Conservation (phyloP, 202 grass and related monocot genomes). For the Eragrostis tef region DNA sequence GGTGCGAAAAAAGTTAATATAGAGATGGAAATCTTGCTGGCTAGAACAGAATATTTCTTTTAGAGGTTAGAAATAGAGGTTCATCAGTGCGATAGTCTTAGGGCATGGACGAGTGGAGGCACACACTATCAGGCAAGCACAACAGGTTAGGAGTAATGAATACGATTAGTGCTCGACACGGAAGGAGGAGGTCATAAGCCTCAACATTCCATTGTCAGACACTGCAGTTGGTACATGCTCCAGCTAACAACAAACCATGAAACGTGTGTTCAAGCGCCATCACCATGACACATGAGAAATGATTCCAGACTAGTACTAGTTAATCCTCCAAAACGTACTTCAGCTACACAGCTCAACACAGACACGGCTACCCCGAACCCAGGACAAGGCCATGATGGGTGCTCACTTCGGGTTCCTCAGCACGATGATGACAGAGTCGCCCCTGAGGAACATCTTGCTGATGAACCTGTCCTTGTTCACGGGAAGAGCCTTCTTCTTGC, state of each 20-base stretch:
- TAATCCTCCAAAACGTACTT: slow-evolving; percentile 30
- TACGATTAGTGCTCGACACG: background rate
- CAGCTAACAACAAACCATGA: slow-evolving; percentile 14
- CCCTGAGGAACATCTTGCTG: slow-evolving; percentile 83
- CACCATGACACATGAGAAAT: background rate
- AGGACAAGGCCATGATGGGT: background rate
- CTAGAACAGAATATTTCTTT: no score
- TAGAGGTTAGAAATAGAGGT: no score
- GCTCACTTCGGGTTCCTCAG: slow-evolving; percentile 66
- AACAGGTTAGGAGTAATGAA: background rate
- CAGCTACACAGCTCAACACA: slow-evolving; percentile 3
- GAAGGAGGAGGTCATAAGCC: background rate
- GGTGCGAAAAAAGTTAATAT: no score
- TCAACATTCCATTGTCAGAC: background rate
- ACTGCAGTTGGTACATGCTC: background rate
- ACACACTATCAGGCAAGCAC: background rate
- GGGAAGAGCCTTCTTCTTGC: slow-evolving; percentile 76
- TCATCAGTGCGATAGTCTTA: no score
- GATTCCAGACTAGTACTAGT: background rate
- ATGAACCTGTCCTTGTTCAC: slow-evolving; percentile 89
- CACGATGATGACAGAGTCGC: slow-evolving; percentile 79
- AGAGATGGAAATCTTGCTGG: no score
- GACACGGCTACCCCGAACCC: background rate
- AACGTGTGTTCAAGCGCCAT: slow-evolving; percentile 5
- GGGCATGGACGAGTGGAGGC: background rate